Evolutionary conservation across 495 filamentous ascomycete genomes (phyloP), one percentile per base, ranked within the genome.

Genomic region (Amphirosellinia nigrospora): DNA sequence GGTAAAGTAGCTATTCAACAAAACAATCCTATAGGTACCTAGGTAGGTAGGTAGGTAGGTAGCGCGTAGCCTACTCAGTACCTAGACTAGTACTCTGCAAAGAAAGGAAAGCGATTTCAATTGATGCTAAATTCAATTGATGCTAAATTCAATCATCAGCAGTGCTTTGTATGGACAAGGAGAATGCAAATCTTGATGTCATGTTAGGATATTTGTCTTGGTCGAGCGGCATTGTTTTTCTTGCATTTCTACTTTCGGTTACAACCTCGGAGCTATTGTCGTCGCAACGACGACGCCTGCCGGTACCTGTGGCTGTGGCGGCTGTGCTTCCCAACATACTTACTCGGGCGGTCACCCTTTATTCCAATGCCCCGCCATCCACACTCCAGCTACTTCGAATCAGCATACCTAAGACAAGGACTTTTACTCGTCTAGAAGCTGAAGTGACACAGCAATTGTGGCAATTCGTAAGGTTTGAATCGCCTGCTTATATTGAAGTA

Each of bases 171-270:
- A 62, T 30, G 19, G 11, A 23, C 16, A 26, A 26, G 21, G 30
- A 23, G 39, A 1, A 28, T 19, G 56, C 15, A 61, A 23, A 41
- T 58, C 30, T 21, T 3, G 21, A 4, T 4, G 19, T 41, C 9
- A 41, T 11, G 28, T 60, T 26, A 41, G 34, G 21, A 39, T 39
- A 41, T 60, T 60, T 32, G n/a, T 60, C 41, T 48, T 34, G 4
- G 15, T 48, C 16, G 26, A 64, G 28, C 38, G 43, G 30, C 43
- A 64, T 64, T 64, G 61, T 64, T 64, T 62, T 64, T 50, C 28
- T 64, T 41, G 9, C 43, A 28, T 64, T 48, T 50, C 41, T 64
- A 50, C 61, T 64, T 50, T 64, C 30, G 61, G 28, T 21, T 30
- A 21, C 58, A 10, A 61, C 36, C 19, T 39, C 3, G 7, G 4